Base-by-base conservation (phyloP, 371 early-diverging fungal genomes). In the Rhizopus stolonifer region DNA sequence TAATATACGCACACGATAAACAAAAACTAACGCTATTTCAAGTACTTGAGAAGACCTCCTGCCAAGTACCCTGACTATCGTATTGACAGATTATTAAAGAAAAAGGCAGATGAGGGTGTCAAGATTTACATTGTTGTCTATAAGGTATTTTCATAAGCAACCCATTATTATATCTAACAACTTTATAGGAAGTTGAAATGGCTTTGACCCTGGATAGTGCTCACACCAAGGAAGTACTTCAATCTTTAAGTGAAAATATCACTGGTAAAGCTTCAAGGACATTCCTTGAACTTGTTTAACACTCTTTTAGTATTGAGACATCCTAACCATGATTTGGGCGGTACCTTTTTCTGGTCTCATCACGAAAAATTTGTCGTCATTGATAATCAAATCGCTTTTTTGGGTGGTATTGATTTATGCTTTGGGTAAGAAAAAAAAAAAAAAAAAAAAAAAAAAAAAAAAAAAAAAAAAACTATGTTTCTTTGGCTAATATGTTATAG, bases 351-450 rank as follows among this genome's bases (percentile, higher is more conserved):
- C 73, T 93, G 94, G 94, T 87, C 89, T 31, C 77, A 76, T 33
- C 80, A 79, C 45, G 77, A 80, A 26, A 76, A 64, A 46, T 64
- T 90, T 42, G 84, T 87, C 2, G 76, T 93, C 1, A 75, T 95
- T 5, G 96, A 95, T 70, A 77, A 85, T 54, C 77, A 77, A 14
- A 74, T 92, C 53, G 93, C 90, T n/a, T 95, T 91, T 67, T 74
- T 92, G 22, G 96, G 96, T 54, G 96, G 96, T 2, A 79, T 95
- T 29, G 96, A 95, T 64, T 67, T 93, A 52, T 94, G 94, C 74
- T 88, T 87, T 67, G 96, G 78, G 76, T 76, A 65, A 60, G 31
- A 29, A n/a, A n/a, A n/a, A n/a, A n/a, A n/a, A n/a, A n/a, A n/a
- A n/a, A n/a, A n/a, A n/a, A n/a, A n/a, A n/a, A n/a, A n/a, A n/a